phyloP scores from a whole-genome alignment of 2,329 filamentous ascomycete species.

The Trichoderma aggressivum region DNA sequence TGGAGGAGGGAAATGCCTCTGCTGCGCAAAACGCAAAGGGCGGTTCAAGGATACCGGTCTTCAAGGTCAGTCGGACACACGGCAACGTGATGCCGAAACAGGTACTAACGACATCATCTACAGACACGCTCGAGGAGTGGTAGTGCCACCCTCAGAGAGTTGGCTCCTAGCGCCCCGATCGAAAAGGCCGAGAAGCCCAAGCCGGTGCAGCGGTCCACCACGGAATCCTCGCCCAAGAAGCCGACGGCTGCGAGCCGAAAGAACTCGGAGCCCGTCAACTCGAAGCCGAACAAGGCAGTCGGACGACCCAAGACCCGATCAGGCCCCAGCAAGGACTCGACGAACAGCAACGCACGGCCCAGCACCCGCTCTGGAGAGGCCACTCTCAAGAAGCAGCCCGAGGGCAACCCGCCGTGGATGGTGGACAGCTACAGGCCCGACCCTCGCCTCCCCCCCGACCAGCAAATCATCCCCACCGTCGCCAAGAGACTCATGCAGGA shows the following conservation, averaged over 20 bases:
- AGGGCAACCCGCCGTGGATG: slow-evolving; percentile 95
- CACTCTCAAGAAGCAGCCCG: slow-evolving; percentile 61
- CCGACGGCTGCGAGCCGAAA: slow-evolving; percentile 40
- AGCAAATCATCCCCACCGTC: slow-evolving; percentile 92
- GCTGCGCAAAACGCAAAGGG: slow-evolving; percentile 49
- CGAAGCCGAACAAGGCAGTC: slow-evolving; percentile 40
- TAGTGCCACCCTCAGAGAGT: slow-evolving; percentile 51
- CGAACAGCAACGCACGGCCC: slow-evolving; percentile 49
- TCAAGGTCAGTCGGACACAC: slow-evolving; percentile 67
- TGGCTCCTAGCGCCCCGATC: slow-evolving; percentile 21
- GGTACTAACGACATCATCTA: slow-evolving; percentile 46
- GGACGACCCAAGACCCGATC: slow-evolving; percentile 62
- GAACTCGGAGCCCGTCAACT: slow-evolving; percentile 35
- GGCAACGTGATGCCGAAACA: slow-evolving; percentile 48
- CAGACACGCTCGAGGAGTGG: slow-evolving; percentile 69
- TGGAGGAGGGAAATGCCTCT: slow-evolving; percentile 50
- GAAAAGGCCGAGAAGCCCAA: slow-evolving; percentile 24
- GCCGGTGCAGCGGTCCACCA: slow-evolving; percentile 37
- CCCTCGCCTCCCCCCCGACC: slow-evolving; percentile 86
- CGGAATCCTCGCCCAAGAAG: slow-evolving; percentile 57
- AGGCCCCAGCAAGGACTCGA: slow-evolving; percentile 48
- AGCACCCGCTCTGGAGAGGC: slow-evolving; percentile 60
- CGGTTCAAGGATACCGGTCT: slow-evolving; percentile 81
- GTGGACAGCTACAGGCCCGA: slow-evolving; percentile 94
- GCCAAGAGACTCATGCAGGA: slow-evolving; percentile 89